Evolutionary conservation across 179 eudicot genomes (phyloP), one percentile per base, ranked within the genome.

Genomic region (Pouteria campechiana): DNA sequence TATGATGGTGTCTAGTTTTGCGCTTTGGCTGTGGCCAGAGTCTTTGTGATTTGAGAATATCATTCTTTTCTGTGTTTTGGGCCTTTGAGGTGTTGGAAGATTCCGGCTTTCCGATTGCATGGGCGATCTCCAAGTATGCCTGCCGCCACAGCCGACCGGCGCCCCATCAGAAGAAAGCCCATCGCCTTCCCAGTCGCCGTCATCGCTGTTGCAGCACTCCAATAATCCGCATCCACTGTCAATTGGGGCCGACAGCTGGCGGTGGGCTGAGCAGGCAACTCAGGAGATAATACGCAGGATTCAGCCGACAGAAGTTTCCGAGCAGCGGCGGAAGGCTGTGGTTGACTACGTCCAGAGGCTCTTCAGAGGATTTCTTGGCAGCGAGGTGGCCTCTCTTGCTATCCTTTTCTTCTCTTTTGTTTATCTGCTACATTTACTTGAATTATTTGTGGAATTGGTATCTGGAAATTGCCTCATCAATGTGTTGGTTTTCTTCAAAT

Each of bases 311-410:
- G 60, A 54, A 23, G 73, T 60, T n/a, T 81, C 95, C 20, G 83
- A 84, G 53, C 70, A 59, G 41, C 74, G 74, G 54, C 69, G 95
- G 43, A 63, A 37, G 39, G 57, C 55, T 57, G 81, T 84, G 9
- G 58, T 84, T 55, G 80, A 75, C 60, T 84, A 80, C 61, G 75
- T 84, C 40, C 83, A 77, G 52, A 61, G 76, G 52, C 60, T 84
- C 37, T 44, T 84, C 17, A 72, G 56, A 64, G 46, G 53, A 6
- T 32, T 17, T 37, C 52, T 72, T 45, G 65, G 74, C 25, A 73
- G 77, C 40, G 83, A 84, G 95, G 95, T 84, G 37, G 55, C 53
- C 27, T 22, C 41, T 41, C 21, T 34, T 3, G 7, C 9, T 13
- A 46, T 19, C 1, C 21, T 32, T 7, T 10, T 10, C 25, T 22